phyloP scores from a whole-genome alignment of 306 rosid genomes.

The Biancaea sappan region DNA sequence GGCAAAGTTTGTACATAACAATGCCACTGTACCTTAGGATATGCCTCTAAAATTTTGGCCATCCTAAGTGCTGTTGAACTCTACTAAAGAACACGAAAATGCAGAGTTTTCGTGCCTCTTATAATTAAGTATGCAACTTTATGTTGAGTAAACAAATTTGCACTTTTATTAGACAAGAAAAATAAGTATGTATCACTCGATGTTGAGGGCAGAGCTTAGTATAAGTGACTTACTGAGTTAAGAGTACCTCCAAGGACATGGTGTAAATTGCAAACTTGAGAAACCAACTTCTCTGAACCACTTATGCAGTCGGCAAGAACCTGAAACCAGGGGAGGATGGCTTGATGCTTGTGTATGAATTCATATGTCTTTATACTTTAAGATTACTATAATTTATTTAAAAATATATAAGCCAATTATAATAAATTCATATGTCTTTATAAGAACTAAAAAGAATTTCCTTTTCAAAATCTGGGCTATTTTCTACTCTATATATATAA shows the following conservation, averaged over 20 bases:
- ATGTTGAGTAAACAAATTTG: conserved; percentile 45
- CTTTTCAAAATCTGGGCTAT: too few relatives aligned
- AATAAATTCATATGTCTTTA: too few relatives aligned
- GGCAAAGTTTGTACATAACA: neutral
- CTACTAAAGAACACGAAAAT: conserved; percentile 95
- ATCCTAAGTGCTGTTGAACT: conserved; percentile 80
- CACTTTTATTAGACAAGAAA: neutral
- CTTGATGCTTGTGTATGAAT: conserved; percentile 7
- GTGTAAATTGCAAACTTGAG: conserved; percentile 79
- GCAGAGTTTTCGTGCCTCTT: conserved; percentile 96
- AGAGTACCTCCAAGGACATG: conserved; percentile 88
- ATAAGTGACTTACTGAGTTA: conserved; percentile 75
- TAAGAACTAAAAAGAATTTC: too few relatives aligned
- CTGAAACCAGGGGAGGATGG: conserved; percentile 43
- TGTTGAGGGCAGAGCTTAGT: neutral
- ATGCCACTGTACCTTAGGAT: conserved; percentile 75
- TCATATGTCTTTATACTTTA: too few relatives aligned
- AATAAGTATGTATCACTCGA: neutral
- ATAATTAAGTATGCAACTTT: conserved; percentile 94
- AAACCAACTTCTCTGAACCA: conserved; percentile 69
- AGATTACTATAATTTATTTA: too few relatives aligned
- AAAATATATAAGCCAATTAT: too few relatives aligned
- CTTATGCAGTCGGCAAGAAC: conserved; percentile 89
- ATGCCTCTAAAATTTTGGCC: conserved; percentile 92
- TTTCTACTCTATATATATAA: too few relatives aligned